These are phyloP conservation scores for Teunomyces cretensis DNA, from an alignment of 805 yeast genomes.

Conservation along the genomic window DNA sequence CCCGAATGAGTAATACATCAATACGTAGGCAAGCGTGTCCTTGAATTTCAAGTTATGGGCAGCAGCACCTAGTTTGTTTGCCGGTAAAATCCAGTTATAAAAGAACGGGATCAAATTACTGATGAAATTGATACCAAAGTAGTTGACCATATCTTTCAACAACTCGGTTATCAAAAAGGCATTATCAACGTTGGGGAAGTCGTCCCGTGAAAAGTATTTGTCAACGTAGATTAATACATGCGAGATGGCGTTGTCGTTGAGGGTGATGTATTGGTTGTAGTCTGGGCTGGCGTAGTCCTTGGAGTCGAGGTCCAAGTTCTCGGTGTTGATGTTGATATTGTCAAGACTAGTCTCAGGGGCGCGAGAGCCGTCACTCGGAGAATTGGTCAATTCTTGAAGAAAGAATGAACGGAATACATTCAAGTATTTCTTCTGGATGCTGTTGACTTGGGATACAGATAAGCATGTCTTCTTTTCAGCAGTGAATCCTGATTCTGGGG, in stretches of 20 bases:
- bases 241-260: slow-evolving; percentile 40
- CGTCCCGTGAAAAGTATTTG: slow-evolving; percentile 27
- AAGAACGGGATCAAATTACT: slow-evolving; percentile 47
- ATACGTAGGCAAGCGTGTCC: slow-evolving; percentile 34
- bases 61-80: slow-evolving; percentile 7
- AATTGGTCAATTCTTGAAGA: slow-evolving; percentile 24
- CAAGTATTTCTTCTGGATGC: slow-evolving; percentile 41
- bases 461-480: slow-evolving; percentile 13
- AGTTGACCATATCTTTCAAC: slow-evolving; percentile 20
- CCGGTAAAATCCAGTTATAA: slow-evolving; percentile 40
- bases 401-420: slow-evolving; percentile 37
- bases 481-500: slow-evolving; percentile 19
- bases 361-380: background rate
- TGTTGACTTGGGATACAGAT: slow-evolving; percentile 23
- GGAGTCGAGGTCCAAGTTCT: slow-evolving; percentile 13
- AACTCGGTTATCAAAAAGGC: slow-evolving; percentile 20
- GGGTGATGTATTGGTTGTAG: slow-evolving; percentile 40
- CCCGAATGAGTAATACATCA: slow-evolving; percentile 25
- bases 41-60: slow-evolving; percentile 14
- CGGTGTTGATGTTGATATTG: slow-evolving; percentile 6
- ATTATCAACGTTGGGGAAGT: slow-evolving; percentile 21
- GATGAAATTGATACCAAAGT: slow-evolving; percentile 48
- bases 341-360: background rate
- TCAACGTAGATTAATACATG: slow-evolving; percentile 38
- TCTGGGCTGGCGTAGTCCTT: slow-evolving; percentile 36